phyloP scores from a whole-genome alignment of 2,329 filamentous ascomycete genomes.

The Parascedosporium putredinis region DNA sequence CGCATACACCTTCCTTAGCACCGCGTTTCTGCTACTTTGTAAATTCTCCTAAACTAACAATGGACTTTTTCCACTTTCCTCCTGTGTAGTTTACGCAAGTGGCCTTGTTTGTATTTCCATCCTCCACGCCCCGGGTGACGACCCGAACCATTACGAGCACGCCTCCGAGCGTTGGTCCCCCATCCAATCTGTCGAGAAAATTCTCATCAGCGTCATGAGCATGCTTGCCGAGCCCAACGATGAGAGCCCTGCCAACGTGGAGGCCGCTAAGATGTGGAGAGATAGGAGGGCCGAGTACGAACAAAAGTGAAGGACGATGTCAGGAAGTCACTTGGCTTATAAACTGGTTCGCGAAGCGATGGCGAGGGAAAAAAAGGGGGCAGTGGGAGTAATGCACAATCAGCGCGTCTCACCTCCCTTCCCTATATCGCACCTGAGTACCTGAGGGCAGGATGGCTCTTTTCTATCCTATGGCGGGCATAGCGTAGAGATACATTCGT shows the following conservation, averaged over 20 bases:
- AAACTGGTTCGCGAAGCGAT: slow-evolving; percentile 13
- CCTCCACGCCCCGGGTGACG: slow-evolving; percentile 88
- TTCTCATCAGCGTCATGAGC: slow-evolving; percentile 92
- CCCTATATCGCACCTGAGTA: too few relatives aligned
- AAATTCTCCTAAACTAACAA: too few relatives aligned
- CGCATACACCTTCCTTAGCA: too few relatives aligned
- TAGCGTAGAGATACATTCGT: too few relatives aligned
- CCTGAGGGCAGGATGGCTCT: too few relatives aligned
- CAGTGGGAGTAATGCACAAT: too few relatives aligned
- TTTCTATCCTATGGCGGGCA: slow-evolving; percentile 15
- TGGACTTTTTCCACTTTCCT: not conserved
- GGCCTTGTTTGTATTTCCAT: slow-evolving; percentile 97
- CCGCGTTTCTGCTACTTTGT: too few relatives aligned
- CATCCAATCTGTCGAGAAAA: slow-evolving; percentile 96
- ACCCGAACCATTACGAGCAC: slow-evolving; percentile 96
- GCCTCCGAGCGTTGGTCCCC: slow-evolving; percentile 93
- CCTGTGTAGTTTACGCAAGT: slow-evolving; percentile 80
- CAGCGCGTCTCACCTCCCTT: too few relatives aligned
- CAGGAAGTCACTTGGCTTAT: slow-evolving; percentile 66
- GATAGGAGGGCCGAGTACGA: slow-evolving; percentile 79
- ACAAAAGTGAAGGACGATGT: slow-evolving; percentile 75
- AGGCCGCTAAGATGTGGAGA: slow-evolving; percentile 94
- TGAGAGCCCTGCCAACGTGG: slow-evolving; percentile 90
- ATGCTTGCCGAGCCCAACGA: slow-evolving; percentile 98
- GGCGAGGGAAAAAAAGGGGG: too few relatives aligned